Base-by-base conservation (phyloP, 108 stramenopile genomes). In the Asterionellopsis glacialis region DNA sequence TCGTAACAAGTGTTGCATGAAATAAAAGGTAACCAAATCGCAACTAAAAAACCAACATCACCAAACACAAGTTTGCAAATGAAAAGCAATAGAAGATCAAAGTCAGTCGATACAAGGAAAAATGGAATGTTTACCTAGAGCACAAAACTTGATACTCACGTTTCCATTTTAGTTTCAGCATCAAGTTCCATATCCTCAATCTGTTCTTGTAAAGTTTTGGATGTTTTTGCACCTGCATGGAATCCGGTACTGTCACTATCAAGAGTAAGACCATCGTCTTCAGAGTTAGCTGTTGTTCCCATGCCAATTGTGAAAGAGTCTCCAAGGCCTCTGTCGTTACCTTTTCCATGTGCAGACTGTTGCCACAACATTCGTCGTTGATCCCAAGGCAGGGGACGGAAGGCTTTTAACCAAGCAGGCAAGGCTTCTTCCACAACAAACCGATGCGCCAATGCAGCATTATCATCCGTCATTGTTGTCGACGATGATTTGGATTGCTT, bases 351-450 rank as follows among this genome's bases (percentile, higher is more conserved):
- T 2, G 33, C 2, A 33, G 7, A 33, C 40, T 54, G 55, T 40
- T 80, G 88, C 88, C 92, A 93, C 28, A 93, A 59, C 13, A 87
- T 64, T 40, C 78, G 77, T 24, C 92, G 68, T 26, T 90, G 82
- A 18, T 82, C 72, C 69, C 82, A 80, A 51, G 80, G 75, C 27
- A 93, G 70, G 21, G 92, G 92, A 16, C 75, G 74, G 63, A 90
- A 93, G 3, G 85, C 68, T 62, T 88, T 64, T 22, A 90, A 65
- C 92, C 87, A 93, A 39, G 70, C 56, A 19, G 78, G 77, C 14
- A 93, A 64, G 11, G 77, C 86, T 25, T 86, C 72, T 39, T 89
- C 70, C 41, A 93, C 50, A n/a, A 93, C 52, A 59, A 89, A 93
- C 6, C 69, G 77, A 23, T 73, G 81, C 11, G 91, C 91, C 33